Conservation (phyloP, 148 eudicot species). For the Chenopodium suecicum region DNA sequence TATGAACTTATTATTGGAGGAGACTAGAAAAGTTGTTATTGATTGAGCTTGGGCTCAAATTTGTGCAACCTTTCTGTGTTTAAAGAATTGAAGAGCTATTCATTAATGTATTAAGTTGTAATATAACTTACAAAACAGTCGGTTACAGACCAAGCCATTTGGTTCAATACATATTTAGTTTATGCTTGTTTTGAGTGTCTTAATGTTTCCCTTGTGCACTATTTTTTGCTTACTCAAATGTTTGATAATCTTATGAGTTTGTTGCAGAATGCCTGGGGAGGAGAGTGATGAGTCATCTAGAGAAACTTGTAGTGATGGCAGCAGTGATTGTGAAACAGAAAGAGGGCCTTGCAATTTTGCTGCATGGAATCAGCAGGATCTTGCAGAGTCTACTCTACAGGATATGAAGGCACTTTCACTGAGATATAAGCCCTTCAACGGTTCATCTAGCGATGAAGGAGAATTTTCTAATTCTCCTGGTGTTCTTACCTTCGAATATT, state of each 20-base stretch:
- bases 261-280: conserved; percentile 67
- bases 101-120: not conserved
- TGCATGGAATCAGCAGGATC: conserved; percentile 40
- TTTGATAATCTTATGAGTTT: not conserved
- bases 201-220: not conserved
- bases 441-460: conserved; percentile 56
- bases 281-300: conserved; percentile 86
- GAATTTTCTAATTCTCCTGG: conserved; percentile 67
- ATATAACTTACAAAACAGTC: not conserved
- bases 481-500: conserved; percentile 56
- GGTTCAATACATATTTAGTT: not conserved
- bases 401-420: conserved; percentile 46
- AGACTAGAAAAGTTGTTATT: not conserved
- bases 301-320: conserved; percentile 72
- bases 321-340: conserved; percentile 55
- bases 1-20: too few relatives aligned
- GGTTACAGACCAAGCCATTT: not conserved
- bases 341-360: conserved; percentile 36
- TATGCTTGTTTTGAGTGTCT: not conserved
- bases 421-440: conserved; percentile 38
- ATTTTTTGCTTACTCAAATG: not conserved
- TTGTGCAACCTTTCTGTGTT: not conserved
- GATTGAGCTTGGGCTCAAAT: not conserved
- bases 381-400: conserved; percentile 35
- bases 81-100: not conserved